Evolutionary conservation across 306 rosid species (phyloP), one percentile per base, ranked within the genome.

Genomic region (Prunus mongolica): DNA sequence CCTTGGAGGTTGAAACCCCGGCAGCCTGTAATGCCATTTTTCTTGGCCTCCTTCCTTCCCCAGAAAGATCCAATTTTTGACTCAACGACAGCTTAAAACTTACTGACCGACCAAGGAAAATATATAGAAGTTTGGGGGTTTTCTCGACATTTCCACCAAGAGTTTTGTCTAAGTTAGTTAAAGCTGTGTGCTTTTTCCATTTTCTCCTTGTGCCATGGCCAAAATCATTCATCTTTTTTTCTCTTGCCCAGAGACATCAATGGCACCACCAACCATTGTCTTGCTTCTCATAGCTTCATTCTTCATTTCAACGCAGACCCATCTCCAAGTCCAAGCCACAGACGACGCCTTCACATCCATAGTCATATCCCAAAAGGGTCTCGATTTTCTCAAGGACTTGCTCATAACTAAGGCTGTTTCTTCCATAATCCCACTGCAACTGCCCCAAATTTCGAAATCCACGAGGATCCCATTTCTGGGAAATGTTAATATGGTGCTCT

Each of bases 361-460:
- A 1, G 76, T 74, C 46, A 84, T 92, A 32, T 88, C 97, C 78
- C 90, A 88, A 87, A 84, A 83, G 44, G 97, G 97, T 45, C 90
- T 95, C 50, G 87, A 89, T 88, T 92, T 90, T 79, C 84, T 90
- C 16, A 89, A 90, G 81, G 89, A 87, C 28, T 78, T 92, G 84
- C 90, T 92, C 55, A 81, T 86, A 12, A 60, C 80, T 10, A 63
- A 85, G 76, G 97, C 91, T 3, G 74, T 92, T 75, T 92, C 96
- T 55, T 90, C 96, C 4, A 65, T 92, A 44, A 52, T 88, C 68
- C 90, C 97, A 32, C 91, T 92, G 71, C 80, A 76, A 27, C 78
- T 95, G 71, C 91, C 93, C 22, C 52, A 82, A n/a, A 88, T 88
- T 77, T 84, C 88, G 60, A 87, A 87, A 52, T 76, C 84, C 30